Base-by-base conservation (phyloP, 139 green algal species). In the Edaphochlamys debaryana region DNA sequence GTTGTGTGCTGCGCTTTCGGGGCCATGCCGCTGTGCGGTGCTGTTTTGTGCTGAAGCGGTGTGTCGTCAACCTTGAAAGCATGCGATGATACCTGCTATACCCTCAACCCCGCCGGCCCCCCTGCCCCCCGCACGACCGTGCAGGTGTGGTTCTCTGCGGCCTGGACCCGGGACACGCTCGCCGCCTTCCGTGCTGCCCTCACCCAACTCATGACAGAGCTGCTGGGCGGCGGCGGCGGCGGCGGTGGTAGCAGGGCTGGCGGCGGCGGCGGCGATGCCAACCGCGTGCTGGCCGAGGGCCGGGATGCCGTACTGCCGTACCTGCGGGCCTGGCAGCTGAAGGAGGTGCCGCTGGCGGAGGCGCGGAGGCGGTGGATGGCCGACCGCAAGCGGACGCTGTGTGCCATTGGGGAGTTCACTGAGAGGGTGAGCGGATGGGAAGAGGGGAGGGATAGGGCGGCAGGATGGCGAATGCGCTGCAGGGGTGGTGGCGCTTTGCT, bases 71-170 rank as follows among this genome's bases (percentile, higher is more conserved):
- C n/a, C n/a, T n/a, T n/a, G n/a, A n/a, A n/a, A n/a, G n/a, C n/a
- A n/a, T n/a, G n/a, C n/a, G n/a, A n/a, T n/a, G n/a, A n/a, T n/a
- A n/a, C n/a, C n/a, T n/a, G n/a, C n/a, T n/a, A n/a, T n/a, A n/a
- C n/a, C n/a, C n/a, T n/a, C n/a, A n/a, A n/a, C n/a, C n/a, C n/a
- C n/a, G n/a, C n/a, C n/a, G n/a, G n/a, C n/a, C n/a, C n/a, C n/a
- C n/a, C n/a, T n/a, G n/a, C n/a, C n/a, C n/a, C n/a, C n/a, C n/a
- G n/a, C n/a, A n/a, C n/a, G n/a, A n/a, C n/a, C n/a, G n/a, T 67
- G 27, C 85, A 92, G 89, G 89, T 91, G 67, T 93, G 89, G 87
- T 93, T 80, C 79, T 89, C 80, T 5, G 41, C 89, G 15, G 60
- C 74, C 3, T 93, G 89, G 89, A 86, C 54, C 4, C 60, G 42